These are phyloP conservation scores for Ophiostoma himal-ulmi DNA, from an alignment of 2,329 filamentous ascomycete genomes.

Conservation along the genomic window DNA sequence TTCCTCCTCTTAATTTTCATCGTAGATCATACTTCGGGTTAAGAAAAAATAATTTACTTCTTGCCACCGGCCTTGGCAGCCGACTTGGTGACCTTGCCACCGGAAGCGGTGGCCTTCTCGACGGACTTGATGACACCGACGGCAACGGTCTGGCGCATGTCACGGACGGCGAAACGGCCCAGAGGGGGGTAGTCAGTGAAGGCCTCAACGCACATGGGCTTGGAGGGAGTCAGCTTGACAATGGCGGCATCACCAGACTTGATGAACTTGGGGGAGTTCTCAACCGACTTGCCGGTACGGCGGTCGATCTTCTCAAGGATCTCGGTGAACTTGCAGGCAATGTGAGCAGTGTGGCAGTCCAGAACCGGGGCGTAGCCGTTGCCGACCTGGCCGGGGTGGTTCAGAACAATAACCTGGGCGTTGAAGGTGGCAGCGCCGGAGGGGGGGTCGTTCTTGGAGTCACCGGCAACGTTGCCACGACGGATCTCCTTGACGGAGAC, in stretches of 20 bases:
- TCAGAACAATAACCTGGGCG: constrained; percentile 99
- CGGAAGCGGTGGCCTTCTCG: constrained; percentile 53
- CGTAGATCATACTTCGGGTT: constrained; percentile 1
- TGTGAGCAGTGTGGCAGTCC: constrained; percentile 99
- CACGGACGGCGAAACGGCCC: constrained; percentile 99
- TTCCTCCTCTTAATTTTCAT: background rate
- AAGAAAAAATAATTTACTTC: constrained; percentile 51
- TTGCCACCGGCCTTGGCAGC: constrained; percentile 65
- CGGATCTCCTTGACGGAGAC: constrained; percentile 99
- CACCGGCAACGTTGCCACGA: constrained; percentile 99
- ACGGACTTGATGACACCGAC: constrained; percentile 94
- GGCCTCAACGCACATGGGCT: constrained; percentile 99
- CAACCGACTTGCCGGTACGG: constrained; percentile 97
- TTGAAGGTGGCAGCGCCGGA: constrained; percentile 87
- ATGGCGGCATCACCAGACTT: constrained; percentile 99
- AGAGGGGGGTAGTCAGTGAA: constrained; percentile 99
- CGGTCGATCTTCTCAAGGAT: constrained; percentile 99
- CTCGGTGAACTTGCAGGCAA: constrained; percentile 99
- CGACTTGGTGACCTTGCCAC: constrained; percentile 65
- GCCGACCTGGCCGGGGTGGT: constrained; percentile 99
- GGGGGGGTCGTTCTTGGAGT: constrained; percentile 99
- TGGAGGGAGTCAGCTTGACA: constrained; percentile 99
- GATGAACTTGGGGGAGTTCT: constrained; percentile 96
- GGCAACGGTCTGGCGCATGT: constrained; percentile 87
- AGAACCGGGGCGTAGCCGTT: constrained; percentile 98